These are phyloP conservation scores for Suhomyces prunicola DNA, from an alignment of 805 yeast species.

Conservation along the genomic window DNA sequence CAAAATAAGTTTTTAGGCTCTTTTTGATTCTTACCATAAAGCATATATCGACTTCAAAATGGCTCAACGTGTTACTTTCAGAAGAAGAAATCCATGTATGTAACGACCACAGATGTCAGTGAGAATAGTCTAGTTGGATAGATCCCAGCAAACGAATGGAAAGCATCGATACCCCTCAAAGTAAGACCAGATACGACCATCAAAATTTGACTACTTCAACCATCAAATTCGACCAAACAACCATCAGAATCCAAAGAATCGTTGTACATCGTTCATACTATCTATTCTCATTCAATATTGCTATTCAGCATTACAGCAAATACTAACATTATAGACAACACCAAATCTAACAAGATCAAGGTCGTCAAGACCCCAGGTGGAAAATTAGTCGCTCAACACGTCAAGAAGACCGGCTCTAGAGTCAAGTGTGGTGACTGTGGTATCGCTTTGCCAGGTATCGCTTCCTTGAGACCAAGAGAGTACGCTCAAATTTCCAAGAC, in stretches of 20 bases:
- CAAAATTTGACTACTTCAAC: background rate
- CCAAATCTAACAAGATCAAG: constrained; percentile 99
- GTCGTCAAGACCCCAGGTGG: constrained; percentile 99
- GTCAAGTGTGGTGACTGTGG: constrained; percentile 91
- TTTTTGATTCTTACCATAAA: constrained; percentile 12
- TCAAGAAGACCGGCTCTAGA: constrained; percentile 86
- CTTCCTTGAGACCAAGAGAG: constrained; percentile 97
- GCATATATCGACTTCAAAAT: constrained; percentile 47
- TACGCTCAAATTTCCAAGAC: constrained; percentile 94
- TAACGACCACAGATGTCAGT: constrained; percentile 6
- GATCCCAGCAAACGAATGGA: too few species aligned
- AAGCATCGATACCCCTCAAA: background rate
- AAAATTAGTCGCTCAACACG: constrained; percentile 95
- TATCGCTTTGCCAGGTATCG: constrained; percentile 77
- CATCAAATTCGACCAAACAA: background rate
- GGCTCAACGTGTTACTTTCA: constrained; percentile 99
- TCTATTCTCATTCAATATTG: background rate
- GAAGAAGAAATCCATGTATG: constrained; percentile 95
- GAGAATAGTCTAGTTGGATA: background rate
- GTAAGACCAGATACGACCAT: background rate
- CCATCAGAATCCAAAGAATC: too few species aligned
- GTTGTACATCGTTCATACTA: background rate
- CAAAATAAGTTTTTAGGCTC: constrained; percentile 9
- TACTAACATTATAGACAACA: constrained; percentile 76
- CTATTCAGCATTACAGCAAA: background rate